phyloP scores from a whole-genome alignment of 106 monocot species.

The Allium sativum region DNA sequence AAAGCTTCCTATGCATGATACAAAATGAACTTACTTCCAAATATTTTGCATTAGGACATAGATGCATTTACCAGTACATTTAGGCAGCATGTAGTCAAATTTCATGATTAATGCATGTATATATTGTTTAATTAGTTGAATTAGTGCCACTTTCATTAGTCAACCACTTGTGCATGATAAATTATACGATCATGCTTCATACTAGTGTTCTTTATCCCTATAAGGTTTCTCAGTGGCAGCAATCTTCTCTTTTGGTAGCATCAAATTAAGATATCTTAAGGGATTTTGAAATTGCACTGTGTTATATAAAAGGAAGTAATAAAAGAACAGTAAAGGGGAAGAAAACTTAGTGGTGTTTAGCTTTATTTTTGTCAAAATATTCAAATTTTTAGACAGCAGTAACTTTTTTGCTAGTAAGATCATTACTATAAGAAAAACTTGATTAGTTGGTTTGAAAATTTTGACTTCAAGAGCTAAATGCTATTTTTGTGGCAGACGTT shows the following conservation, averaged over 20 bases:
- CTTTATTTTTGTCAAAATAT: not conserved
- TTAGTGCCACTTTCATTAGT: not conserved
- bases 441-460: not conserved
- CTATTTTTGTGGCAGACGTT: slow-evolving; percentile 17
- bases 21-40: not conserved
- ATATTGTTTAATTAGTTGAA: not conserved
- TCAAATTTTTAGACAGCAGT: not conserved
- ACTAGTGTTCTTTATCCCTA: not conserved
- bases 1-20: slow-evolving; percentile 7
- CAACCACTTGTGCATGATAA: not conserved
- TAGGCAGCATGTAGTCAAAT: not conserved
- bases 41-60: not conserved
- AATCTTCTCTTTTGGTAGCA: too few species aligned
- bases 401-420: not conserved
- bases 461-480: not conserved
- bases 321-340: too few species aligned
- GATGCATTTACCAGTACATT: not conserved
- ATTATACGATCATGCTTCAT: not conserved
- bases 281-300: too few species aligned
- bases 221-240: too few species aligned
- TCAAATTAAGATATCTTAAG: too few species aligned
- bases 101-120: not conserved
- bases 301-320: not conserved
- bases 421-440: not conserved
- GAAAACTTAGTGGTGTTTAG: not conserved